phyloP scores from a whole-genome alignment of 2,329 filamentous ascomycete genomes.

The Periconia sp. region DNA sequence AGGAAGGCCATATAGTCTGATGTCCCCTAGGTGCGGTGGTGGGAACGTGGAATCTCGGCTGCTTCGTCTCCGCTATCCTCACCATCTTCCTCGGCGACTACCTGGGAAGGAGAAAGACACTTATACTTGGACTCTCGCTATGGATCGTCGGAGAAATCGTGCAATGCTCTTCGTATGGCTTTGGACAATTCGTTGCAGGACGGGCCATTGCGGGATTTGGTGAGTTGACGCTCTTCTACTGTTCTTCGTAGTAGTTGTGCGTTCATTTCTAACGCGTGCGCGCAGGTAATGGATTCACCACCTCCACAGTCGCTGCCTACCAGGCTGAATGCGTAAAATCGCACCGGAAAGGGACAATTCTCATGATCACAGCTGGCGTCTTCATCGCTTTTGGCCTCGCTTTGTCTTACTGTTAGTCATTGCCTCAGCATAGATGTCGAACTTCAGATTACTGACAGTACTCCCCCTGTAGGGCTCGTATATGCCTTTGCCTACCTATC shows the following conservation, averaged over 20 bases:
- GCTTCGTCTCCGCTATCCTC: slow-evolving; percentile 62
- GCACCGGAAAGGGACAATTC: slow-evolving; percentile 52
- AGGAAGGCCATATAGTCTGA: slow-evolving; percentile 4
- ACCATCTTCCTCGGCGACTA: slow-evolving; percentile 57
- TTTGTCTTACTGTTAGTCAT: slow-evolving; percentile 60
- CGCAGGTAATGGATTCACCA: slow-evolving; percentile 59
- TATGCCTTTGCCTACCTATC: slow-evolving; percentile 57
- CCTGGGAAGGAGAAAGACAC: slow-evolving; percentile 56
- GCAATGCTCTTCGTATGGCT: slow-evolving; percentile 53
- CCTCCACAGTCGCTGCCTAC: slow-evolving; percentile 59
- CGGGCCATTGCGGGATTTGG: slow-evolving; percentile 57
- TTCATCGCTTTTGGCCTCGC: slow-evolving; percentile 58
- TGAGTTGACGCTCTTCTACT: slow-evolving; percentile 26
- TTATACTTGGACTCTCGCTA: slow-evolving; percentile 56
- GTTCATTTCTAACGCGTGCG: slow-evolving; percentile 4
- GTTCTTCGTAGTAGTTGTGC: slow-evolving; percentile 55
- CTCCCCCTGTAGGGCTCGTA: too few relatives aligned
- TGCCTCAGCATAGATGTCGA: too few relatives aligned
- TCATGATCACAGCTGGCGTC: slow-evolving; percentile 57
- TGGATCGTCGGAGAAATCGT: slow-evolving; percentile 59
- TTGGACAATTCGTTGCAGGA: slow-evolving; percentile 59
- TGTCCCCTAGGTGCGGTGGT: slow-evolving; percentile 32
- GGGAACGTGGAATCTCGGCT: slow-evolving; percentile 54
- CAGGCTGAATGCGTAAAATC: slow-evolving; percentile 57
- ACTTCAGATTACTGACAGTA: too few relatives aligned